Percentiles rank a stretch among this genome's conserved stretches.
phyloP scores from a whole-genome alignment of 371 early-diverging fungal genomes.

The Mortierella sp. region DNA sequence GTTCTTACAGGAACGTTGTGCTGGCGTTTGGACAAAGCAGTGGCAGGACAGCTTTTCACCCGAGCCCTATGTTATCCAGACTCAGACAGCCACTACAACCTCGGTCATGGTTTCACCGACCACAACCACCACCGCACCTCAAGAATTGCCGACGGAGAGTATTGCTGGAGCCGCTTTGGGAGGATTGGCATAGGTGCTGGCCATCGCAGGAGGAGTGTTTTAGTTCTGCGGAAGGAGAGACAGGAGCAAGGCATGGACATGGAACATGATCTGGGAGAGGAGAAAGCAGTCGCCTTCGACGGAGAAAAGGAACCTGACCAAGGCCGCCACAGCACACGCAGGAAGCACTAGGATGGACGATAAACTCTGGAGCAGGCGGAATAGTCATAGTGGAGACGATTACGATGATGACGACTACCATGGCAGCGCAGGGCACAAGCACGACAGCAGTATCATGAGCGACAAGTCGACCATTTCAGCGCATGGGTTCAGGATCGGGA shows the following conservation, averaged over 20 bases:
- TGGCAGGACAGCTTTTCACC: slow-evolving; percentile 4
- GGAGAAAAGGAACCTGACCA: not conserved
- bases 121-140: not conserved
- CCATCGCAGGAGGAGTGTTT: not conserved
- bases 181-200: not conserved
- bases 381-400: not conserved
- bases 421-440: not conserved
- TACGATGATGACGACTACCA: not conserved
- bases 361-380: not conserved
- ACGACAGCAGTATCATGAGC: not conserved
- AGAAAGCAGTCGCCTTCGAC: not conserved
- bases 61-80: not conserved
- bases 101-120: not conserved
- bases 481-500: not conserved
- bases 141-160: not conserved
- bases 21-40: not conserved
- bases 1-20: not conserved
- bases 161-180: not conserved
- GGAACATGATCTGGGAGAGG: not conserved
- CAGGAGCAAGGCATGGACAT: not conserved
- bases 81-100: not conserved
- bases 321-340: not conserved
- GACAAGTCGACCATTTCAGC: not conserved
- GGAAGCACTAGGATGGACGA: not conserved
- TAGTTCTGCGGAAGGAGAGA: not conserved